phyloP scores from a whole-genome alignment of 345 rosid species.

The Odontarrhena argentea region DNA sequence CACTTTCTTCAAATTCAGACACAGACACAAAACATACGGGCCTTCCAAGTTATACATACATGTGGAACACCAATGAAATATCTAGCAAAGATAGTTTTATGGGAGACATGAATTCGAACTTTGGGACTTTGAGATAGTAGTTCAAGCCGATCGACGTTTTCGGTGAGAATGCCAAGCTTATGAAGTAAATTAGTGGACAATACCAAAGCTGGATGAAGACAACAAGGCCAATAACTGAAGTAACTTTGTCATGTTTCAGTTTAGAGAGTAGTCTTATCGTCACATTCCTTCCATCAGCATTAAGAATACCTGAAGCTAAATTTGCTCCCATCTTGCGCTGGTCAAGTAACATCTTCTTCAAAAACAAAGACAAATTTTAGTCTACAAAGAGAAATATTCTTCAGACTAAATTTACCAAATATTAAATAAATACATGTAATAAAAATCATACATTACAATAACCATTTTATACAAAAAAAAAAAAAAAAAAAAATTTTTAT shows the following conservation, averaged over 20 bases:
- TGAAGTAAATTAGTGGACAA: constrained; percentile 87
- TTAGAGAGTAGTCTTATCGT: constrained; percentile 87
- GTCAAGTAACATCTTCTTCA: constrained; percentile 81
- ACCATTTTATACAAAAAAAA: no score
- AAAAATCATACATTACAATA: no score
- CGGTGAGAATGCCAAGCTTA: constrained; percentile 85
- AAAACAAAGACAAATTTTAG: background rate
- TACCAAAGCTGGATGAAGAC: constrained; percentile 98
- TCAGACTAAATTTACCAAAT: no score
- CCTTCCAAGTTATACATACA: no score
- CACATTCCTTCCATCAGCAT: constrained; percentile 97
- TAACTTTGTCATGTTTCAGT: constrained; percentile 88
- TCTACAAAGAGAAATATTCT: background rate
- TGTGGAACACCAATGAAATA: no score
- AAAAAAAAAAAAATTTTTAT: no score
- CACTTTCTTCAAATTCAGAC: no score
- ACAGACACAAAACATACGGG: no score
- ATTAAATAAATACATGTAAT: no score
- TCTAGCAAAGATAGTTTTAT: constrained; percentile 87
- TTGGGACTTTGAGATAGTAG: constrained; percentile 91
- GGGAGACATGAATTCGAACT: constrained; percentile 80
- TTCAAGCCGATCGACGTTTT: constrained; percentile 91
- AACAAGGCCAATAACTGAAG: constrained; percentile 92
- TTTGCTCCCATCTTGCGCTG: constrained; percentile 99
- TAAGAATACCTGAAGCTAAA: constrained; percentile 92